A percentile compares a stretch with the other conserved stretches of the same genome.
Evolutionary conservation across 202 grass and related monocot species (phyloP).

Genomic region (Carex sylvatica): DNA sequence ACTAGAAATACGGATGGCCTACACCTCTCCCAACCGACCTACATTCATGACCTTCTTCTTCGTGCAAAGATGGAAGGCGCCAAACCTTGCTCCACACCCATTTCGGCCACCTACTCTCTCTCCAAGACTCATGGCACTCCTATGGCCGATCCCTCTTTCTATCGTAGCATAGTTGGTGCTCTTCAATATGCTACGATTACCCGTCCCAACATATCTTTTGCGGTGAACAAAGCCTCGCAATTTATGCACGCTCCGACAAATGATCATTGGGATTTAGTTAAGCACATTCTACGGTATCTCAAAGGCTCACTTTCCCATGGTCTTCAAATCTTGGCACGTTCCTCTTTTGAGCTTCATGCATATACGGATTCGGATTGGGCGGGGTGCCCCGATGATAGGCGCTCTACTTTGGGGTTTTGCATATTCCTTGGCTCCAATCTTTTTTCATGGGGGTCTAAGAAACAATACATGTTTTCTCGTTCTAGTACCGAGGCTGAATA

Average conservation of each 20-base stretch:
- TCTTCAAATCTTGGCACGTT: accelerated
- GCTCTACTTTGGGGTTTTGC: too few species aligned
- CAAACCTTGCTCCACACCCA: not conserved
- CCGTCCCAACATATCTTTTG: not conserved
- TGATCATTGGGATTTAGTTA: not conserved
- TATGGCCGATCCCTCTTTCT: not conserved
- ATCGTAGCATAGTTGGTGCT: not conserved
- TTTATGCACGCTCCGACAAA: not conserved
- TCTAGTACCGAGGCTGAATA: too few species aligned
- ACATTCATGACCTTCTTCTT: not conserved
- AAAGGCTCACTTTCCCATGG: too few species aligned
- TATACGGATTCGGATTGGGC: too few species aligned
- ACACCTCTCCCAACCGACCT: not conserved
- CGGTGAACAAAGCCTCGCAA: not conserved
- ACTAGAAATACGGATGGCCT: not conserved
- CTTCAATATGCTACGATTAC: not conserved
- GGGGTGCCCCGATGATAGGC: too few species aligned
- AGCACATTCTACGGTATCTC: not conserved
- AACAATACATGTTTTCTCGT: too few species aligned
- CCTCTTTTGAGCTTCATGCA: too few species aligned
- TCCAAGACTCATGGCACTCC: not conserved
- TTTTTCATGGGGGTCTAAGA: too few species aligned
- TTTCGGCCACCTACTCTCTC: accelerated
- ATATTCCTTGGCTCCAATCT: too few species aligned
- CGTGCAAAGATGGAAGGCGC: not conserved